phyloP scores from a whole-genome alignment of 2,329 filamentous ascomycete genomes.

The Fusarium cyanostomum region DNA sequence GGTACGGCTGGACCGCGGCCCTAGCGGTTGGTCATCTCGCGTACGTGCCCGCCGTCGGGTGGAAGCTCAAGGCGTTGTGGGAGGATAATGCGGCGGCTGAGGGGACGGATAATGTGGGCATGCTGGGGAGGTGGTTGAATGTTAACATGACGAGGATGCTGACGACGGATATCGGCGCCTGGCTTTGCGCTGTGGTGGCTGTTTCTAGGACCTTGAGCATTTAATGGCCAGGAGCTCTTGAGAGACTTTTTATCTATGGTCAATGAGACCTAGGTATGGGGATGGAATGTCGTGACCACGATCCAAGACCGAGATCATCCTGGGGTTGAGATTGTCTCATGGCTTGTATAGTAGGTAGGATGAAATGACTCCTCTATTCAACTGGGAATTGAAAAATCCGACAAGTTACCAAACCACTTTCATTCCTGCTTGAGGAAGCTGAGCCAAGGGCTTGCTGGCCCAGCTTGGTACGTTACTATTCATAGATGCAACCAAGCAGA shows the following conservation, averaged over 20 bases:
- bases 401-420: too few species aligned
- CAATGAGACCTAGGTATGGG: too few species aligned
- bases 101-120: slow-evolving; percentile 43
- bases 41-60: slow-evolving; percentile 48
- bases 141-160: slow-evolving; percentile 46
- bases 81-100: slow-evolving; percentile 35
- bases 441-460: too few species aligned
- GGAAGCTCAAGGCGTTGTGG: slow-evolving; percentile 44
- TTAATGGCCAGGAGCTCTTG: not conserved
- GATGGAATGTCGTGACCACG: not conserved
- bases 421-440: too few species aligned
- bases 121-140: slow-evolving; percentile 45
- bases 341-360: too few species aligned
- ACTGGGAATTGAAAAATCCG: too few species aligned
- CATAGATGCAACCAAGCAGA: too few species aligned
- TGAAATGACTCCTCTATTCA: too few species aligned
- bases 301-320: too few species aligned
- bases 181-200: slow-evolving; percentile 47
- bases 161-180: slow-evolving; percentile 49
- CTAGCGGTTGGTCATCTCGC: slow-evolving; percentile 47
- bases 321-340: too few species aligned
- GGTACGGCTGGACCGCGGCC: slow-evolving; percentile 47
- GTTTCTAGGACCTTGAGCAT: slow-evolving; percentile 40
- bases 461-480: too few species aligned
- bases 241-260: too few species aligned